Conservation (phyloP, 2,329 filamentous ascomycete genomes). For the Mycosphaerella sp. region DNA sequence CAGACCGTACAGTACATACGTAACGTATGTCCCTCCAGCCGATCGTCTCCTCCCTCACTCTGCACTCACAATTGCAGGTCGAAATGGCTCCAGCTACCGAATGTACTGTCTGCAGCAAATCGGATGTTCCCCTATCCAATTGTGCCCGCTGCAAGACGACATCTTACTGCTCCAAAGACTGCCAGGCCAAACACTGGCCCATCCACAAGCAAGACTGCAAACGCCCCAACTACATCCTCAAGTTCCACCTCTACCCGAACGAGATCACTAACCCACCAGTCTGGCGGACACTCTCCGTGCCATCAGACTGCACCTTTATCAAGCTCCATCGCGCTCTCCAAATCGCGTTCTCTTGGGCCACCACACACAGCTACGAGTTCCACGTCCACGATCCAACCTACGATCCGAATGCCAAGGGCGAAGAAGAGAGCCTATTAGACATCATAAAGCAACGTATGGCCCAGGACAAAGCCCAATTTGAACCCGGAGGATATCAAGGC, state of each 20-base stretch:
- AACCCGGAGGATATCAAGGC: background rate
- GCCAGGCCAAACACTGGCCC: conserved; percentile 18
- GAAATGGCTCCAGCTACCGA: background rate
- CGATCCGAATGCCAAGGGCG: background rate
- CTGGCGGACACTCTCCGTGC: conserved; percentile 26
- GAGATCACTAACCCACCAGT: conserved; percentile 24
- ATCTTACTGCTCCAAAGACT: conserved; percentile 14
- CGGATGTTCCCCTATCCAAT: background rate
- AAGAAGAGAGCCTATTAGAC: background rate
- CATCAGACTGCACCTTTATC: conserved; percentile 23
- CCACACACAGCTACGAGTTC: conserved; percentile 28
- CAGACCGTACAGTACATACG: too few species aligned
- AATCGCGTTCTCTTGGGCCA: conserved; percentile 28
- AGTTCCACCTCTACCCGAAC: conserved; percentile 17
- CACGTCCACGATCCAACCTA: conserved; percentile 11
- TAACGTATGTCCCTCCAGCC: too few species aligned
- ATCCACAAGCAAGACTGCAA: conserved; percentile 20
- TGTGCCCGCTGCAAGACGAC: conserved; percentile 11
- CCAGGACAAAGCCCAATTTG: conserved; percentile 6
- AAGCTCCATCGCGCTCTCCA: conserved; percentile 27
- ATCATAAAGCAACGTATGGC: conserved; percentile 1
- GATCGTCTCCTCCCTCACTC: background rate
- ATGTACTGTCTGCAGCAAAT: conserved; percentile 2
- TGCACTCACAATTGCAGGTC: background rate
- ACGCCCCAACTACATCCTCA: conserved; percentile 28